A percentile compares a stretch with the other conserved stretches of the same genome.
These are phyloP conservation scores for Fomitopsis schrenkii DNA, from an alignment of 1,284 basidiomycete species.

Conservation along the genomic window DNA sequence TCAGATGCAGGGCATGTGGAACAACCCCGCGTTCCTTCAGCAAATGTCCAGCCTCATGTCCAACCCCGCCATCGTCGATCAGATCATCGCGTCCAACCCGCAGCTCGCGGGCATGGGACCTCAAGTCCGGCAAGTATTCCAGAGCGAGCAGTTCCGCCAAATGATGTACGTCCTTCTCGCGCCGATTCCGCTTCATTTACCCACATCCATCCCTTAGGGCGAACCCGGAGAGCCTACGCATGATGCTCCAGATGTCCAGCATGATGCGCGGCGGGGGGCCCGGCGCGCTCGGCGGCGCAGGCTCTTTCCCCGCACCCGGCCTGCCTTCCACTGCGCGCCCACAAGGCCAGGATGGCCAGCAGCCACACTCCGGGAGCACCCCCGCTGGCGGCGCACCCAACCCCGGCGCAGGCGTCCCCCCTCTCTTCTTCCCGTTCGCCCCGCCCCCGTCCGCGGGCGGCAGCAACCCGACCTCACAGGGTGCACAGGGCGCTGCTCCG, in stretches of 20 bases:
- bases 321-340: constrained; percentile 32
- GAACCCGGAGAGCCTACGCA: constrained; percentile 73
- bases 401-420: not conserved
- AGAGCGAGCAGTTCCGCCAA: constrained; percentile 76
- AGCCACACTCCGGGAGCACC: not conserved
- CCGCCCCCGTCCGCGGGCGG: not conserved
- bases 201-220: constrained; percentile 38
- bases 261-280: constrained; percentile 42
- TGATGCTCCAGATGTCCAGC: constrained; percentile 80
- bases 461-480: constrained; percentile 8
- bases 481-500: constrained; percentile 17
- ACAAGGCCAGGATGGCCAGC: not conserved
- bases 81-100: constrained; percentile 79
- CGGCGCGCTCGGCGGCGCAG: constrained; percentile 16
- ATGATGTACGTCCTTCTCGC: constrained; percentile 57
- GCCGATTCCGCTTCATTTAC: not conserved
- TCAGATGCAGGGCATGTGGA: constrained; percentile 81
- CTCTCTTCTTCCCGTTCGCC: not conserved
- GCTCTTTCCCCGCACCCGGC: constrained; percentile 58
- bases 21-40: constrained; percentile 45
- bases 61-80: constrained; percentile 61
- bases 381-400: not conserved
- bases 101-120: constrained; percentile 78
- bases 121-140: constrained; percentile 76
- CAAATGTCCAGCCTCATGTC: constrained; percentile 27